phyloP scores from a whole-genome alignment of 179 eudicot species.

The Beta macrorhiza region DNA sequence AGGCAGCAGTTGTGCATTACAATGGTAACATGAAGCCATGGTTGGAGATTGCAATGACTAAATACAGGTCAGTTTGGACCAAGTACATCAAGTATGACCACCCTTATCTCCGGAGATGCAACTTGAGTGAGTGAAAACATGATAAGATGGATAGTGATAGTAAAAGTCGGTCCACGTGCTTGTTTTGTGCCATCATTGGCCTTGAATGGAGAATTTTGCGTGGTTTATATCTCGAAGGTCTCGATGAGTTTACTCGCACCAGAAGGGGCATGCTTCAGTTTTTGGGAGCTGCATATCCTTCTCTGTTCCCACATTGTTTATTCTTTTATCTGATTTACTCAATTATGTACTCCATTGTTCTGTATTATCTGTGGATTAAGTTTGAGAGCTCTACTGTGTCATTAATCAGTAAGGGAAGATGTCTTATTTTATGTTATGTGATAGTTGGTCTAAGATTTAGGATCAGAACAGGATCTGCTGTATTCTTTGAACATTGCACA shows the following conservation, averaged over 20 bases:
- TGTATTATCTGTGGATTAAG: conserved; percentile 4
- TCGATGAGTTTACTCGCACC: conserved; percentile 13
- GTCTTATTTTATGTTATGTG: too few species aligned
- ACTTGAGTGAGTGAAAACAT: conserved; percentile 45
- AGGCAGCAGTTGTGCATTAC: conserved; percentile 80
- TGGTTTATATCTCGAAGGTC: conserved; percentile 16
- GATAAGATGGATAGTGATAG: not conserved
- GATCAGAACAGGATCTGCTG: conserved; percentile 22
- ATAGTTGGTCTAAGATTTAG: conserved; percentile 19
- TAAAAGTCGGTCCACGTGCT: conserved; percentile 6
- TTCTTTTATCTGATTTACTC: conserved; percentile 43
- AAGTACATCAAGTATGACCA: conserved; percentile 74
- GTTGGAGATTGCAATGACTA: conserved; percentile 80
- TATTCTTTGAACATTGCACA: conserved; percentile 28
- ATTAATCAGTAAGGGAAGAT: conserved; percentile 4
- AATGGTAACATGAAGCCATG: conserved; percentile 96
- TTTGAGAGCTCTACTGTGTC: conserved; percentile 18
- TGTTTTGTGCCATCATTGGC: conserved; percentile 3
- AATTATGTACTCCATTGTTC: conserved; percentile 19
- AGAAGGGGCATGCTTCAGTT: conserved; percentile 30
- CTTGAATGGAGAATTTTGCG: not conserved
- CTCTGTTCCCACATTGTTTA: conserved; percentile 38
- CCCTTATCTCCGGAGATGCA: conserved; percentile 66
- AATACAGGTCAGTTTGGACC: conserved; percentile 71
- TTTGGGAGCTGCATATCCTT: conserved; percentile 35